These are phyloP conservation scores for Casaregolazyma lundiana DNA, from an alignment of 1,139 yeast genomes.

Conservation along the genomic window DNA sequence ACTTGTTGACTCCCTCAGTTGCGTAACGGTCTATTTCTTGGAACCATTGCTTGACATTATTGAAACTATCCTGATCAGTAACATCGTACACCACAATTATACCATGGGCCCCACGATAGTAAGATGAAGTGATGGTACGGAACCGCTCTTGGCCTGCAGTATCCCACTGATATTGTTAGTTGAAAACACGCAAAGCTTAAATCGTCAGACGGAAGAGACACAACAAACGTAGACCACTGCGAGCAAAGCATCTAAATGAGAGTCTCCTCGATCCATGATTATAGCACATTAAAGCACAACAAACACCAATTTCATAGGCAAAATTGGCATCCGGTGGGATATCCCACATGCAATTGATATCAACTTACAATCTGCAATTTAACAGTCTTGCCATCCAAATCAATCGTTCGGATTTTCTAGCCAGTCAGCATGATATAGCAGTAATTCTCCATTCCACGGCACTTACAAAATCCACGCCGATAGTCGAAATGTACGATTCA, in stretches of 20 bases:
- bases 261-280: too few species aligned
- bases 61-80: conserved; percentile 95
- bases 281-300: too few species aligned
- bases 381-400: conserved; percentile 93
- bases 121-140: conserved; percentile 95
- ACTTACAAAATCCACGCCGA: conserved; percentile 82
- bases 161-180: conserved; percentile 58
- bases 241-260: too few species aligned
- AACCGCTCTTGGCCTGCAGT: conserved; percentile 99
- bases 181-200: neutral
- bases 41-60: conserved; percentile 97
- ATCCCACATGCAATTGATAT: too few species aligned
- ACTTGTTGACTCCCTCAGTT: conserved; percentile 93
- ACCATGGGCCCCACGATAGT: conserved; percentile 98
- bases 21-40: conserved; percentile 99
- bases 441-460: neutral
- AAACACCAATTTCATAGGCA: too few species aligned
- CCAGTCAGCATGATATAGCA: neutral
- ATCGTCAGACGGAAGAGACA: neutral
- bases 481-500: conserved; percentile 93
- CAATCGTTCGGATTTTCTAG: conserved; percentile 86
- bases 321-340: too few species aligned
- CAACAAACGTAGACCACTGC: neutral
- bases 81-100: conserved; percentile 97
- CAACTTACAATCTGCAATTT: conserved; percentile 69